Conservation (phyloP, 352 stramenopile genomes). For the Phytopythium boreale region DNA sequence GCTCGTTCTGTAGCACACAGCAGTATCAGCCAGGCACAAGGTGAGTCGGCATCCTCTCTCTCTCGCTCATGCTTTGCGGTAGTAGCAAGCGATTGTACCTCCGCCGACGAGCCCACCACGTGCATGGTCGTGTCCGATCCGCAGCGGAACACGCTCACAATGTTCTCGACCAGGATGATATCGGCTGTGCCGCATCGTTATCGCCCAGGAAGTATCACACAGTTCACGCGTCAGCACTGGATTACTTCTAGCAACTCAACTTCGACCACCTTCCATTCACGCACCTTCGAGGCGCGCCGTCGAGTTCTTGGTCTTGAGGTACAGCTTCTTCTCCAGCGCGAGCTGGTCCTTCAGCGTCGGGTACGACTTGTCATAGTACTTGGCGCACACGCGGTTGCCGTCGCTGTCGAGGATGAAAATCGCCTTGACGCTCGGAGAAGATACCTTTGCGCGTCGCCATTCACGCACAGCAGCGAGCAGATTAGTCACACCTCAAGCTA, state of each 20-base stretch:
- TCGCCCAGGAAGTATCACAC: neutral
- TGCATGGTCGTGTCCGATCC: constrained; percentile 89
- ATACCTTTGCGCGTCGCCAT: constrained; percentile 22
- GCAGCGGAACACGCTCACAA: constrained; percentile 87
- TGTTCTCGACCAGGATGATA: constrained; percentile 89
- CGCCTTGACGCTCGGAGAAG: constrained; percentile 80
- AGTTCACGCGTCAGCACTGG: neutral
- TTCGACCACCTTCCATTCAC: constrained; percentile 1
- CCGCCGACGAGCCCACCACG: constrained; percentile 75
- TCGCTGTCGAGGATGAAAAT: constrained; percentile 89
- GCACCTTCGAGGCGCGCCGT: constrained; percentile 80
- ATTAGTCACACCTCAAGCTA: neutral
- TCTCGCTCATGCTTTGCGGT: neutral
- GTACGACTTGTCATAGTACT: constrained; percentile 92
- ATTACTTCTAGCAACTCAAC: constrained; percentile 1
- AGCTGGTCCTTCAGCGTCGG: constrained; percentile 83
- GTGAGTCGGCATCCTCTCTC: neutral
- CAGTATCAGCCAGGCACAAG: neutral
- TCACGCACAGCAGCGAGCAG: neutral
- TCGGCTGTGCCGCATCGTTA: constrained; percentile 48
- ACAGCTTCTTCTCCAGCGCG: constrained; percentile 88
- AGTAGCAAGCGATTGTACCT: constrained; percentile 33
- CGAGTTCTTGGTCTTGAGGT: constrained; percentile 88
- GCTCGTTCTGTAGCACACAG: constrained; percentile 65
- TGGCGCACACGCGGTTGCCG: constrained; percentile 87